Evolutionary conservation across 305 asterid genomes (phyloP), one percentile per base, ranked within the genome.

Genomic region (Rubia peregrina): DNA sequence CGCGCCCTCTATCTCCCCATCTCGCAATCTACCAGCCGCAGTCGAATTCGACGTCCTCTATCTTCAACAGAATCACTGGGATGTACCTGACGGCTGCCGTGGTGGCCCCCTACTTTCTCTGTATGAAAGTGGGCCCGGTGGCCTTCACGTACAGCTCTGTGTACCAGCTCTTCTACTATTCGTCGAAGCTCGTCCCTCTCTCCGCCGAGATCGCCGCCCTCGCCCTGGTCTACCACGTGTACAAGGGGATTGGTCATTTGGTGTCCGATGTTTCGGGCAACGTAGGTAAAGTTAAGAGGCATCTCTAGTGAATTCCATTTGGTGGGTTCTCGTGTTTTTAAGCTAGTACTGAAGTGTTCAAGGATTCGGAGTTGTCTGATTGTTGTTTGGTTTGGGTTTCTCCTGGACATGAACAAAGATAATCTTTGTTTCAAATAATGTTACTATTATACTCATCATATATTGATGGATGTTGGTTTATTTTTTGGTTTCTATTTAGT

Each of bases 1-100:
- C 55, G 71, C 77, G 87, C 42, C 89, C 86, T 5, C 71, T 85
- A 63, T 85, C 89, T 42, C 89, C 86, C 24, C 87, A 85, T 70
- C 85, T 83, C 57, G 75, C 87, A 14, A 68, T 85, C 61, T 85
- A 83, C 63, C 76, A 81, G 83, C 85, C 89, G 36, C 85, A 81
- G 71, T 61, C 73, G 14, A 79, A 78, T 72, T 83, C 83, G 6
- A 78, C 83, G 22, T 63, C 75, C 19, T 76, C 85, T 26, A 85
- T 85, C 73, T 74, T 71, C 70, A 74, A 83, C 65, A 74, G 89
- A 65, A 78, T 85, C 65, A 76, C 85, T 0, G 77, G 80, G 13
- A 65, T 69, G 71, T 68, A 73, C 67, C 81, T 81, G 7, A 61
- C 82, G 59, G 62, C 77, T 14, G 74, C 74, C 56, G 60, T 77